Evolutionary conservation across 148 eudicot species (phyloP).

Genomic region (Rhododendron ovatum): DNA sequence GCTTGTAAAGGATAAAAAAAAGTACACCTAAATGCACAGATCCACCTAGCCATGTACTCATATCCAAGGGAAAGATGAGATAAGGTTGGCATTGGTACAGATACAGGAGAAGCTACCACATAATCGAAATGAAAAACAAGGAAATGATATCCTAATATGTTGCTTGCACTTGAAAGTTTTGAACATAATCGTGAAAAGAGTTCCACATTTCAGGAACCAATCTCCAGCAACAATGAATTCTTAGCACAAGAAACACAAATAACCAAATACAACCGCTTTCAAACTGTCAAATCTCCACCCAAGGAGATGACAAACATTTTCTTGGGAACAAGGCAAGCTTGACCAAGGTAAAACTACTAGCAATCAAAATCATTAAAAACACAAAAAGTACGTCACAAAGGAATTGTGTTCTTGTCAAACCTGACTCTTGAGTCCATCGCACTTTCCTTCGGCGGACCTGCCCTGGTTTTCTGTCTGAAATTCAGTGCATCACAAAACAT

Average conservation of each 20-base stretch:
- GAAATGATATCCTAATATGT: not conserved
- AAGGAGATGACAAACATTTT: not conserved
- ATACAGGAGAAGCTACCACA: not conserved
- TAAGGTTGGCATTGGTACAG: not conserved
- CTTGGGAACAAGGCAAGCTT: not conserved
- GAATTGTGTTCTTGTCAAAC: constrained; percentile 15
- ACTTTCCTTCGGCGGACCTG: constrained; percentile 20
- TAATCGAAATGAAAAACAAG: not conserved
- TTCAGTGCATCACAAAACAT: constrained; percentile 11
- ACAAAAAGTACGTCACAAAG: not conserved
- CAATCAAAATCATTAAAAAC: not conserved
- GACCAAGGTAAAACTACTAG: not conserved
- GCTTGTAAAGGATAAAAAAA: not conserved
- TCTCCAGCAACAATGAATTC: not conserved
- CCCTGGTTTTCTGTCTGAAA: constrained; percentile 27
- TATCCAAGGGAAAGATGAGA: not conserved
- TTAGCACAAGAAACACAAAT: not conserved
- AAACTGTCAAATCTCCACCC: not conserved
- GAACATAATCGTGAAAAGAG: not conserved
- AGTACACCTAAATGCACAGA: not conserved
- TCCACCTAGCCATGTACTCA: not conserved
- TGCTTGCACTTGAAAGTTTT: not conserved
- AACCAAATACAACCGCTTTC: not conserved
- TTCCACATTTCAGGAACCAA: not conserved
- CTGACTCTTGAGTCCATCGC: constrained; percentile 36